Evolutionary conservation across 1,284 basidiomycete species (phyloP).

Genomic region (Boletus calvinii): DNA sequence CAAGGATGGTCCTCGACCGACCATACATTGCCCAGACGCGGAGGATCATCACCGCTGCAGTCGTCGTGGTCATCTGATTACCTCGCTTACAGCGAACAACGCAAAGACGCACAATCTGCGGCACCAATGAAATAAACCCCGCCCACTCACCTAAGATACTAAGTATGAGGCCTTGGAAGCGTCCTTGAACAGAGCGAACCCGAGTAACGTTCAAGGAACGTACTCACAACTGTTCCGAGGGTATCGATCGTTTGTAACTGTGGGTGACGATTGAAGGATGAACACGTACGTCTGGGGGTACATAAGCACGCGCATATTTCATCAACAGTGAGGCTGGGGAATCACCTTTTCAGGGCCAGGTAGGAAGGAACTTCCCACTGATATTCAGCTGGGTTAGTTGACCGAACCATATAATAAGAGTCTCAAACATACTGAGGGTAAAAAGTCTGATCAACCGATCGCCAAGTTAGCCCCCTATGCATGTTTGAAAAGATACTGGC

Average conservation of each 20-base stretch:
- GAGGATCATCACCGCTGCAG: slow-evolving; percentile 13
- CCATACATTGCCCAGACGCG: slow-evolving; percentile 15
- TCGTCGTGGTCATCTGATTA: neutral
- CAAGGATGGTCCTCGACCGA: slow-evolving; percentile 6
- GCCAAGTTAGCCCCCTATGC: neutral
- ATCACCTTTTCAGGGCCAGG: slow-evolving; percentile 6
- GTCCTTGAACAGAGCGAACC: neutral
- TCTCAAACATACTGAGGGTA: neutral
- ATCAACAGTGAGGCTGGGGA: neutral
- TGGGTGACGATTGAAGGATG: neutral
- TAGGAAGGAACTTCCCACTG: slow-evolving; percentile 8
- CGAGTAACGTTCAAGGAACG: neutral
- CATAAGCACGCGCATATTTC: neutral
- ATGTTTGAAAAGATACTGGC: neutral
- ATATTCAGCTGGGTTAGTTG: neutral
- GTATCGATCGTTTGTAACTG: neutral
- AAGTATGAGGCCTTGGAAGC: neutral
- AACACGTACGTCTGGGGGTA: neutral
- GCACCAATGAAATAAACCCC: neutral
- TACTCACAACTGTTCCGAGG: slow-evolving; percentile 8
- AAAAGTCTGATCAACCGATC: neutral
- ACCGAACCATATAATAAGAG: neutral
- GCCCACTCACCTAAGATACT: slow-evolving; percentile 3
- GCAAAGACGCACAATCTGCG: slow-evolving; percentile 10
- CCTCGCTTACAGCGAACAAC: neutral